Conservation (phyloP, 2,329 filamentous ascomycete genomes). For the Didymella pinodella region DNA sequence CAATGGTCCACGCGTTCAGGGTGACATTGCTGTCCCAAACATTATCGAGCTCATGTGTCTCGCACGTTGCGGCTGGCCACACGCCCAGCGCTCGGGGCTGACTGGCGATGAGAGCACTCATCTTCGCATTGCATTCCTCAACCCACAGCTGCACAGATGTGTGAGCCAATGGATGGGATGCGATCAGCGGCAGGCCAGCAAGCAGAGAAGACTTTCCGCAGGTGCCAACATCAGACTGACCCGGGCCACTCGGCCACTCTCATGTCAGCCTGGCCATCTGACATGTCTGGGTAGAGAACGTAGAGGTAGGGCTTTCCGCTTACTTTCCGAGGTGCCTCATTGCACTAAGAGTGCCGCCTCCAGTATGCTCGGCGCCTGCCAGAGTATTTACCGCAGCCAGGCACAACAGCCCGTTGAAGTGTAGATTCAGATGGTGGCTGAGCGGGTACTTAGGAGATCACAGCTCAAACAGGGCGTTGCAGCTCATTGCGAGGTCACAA, state of each 20-base stretch:
- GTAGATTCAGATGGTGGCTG: constrained; percentile 49
- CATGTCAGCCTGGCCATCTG: constrained; percentile 44
- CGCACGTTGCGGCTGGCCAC: constrained; percentile 45
- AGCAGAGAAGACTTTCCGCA: constrained; percentile 38
- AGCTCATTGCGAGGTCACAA: constrained; percentile 42
- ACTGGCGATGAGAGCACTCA: constrained; percentile 32
- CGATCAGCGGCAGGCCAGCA: constrained; percentile 23
- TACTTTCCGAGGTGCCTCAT: constrained; percentile 38
- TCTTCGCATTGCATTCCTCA: constrained; percentile 48
- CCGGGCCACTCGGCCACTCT: constrained; percentile 29
- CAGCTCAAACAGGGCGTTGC: constrained; percentile 33
- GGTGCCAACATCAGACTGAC: constrained; percentile 39
- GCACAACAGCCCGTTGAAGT: constrained; percentile 49
- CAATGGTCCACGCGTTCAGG: constrained; percentile 35
- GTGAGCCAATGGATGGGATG: constrained; percentile 29
- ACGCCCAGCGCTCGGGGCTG: constrained; percentile 38
- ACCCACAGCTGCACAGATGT: constrained; percentile 33
- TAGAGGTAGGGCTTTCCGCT: constrained; percentile 35
- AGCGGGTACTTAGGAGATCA: constrained; percentile 38
- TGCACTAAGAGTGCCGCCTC: constrained; percentile 29
- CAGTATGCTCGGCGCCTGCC: constrained; percentile 36
- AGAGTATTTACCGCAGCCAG: constrained; percentile 37
- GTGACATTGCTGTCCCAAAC: constrained; percentile 41
- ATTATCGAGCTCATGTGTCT: constrained; percentile 43
- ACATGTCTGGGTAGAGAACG: constrained; percentile 38